Evolutionary conservation across 1,284 basidiomycete species (phyloP), one percentile per base, ranked within the genome.

Genomic region (Microbotryomycetes sp.): DNA sequence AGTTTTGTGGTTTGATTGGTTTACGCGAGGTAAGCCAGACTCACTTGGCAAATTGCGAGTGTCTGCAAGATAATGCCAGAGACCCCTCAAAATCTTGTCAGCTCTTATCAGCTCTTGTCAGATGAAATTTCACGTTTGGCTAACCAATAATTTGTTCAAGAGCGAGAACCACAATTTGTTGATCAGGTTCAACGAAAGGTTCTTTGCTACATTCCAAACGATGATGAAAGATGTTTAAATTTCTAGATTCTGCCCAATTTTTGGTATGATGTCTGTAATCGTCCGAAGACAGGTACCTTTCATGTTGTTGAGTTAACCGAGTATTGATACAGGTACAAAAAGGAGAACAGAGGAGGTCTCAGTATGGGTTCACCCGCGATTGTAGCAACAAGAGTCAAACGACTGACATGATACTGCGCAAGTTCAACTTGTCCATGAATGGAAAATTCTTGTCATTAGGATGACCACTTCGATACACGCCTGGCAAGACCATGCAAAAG

Each of bases 391-490:
- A 46, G 42, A n/a, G 14, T 46, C 6, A 42, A 25, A 5, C 49
- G 49, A 71, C 72, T 60, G 62, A 77, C 72, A 78, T 73, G 56
- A 78, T 75, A 12, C 71, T 72, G 60, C 69, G 69, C 22, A 78
- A 62, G 3, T 70, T 69, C n/a, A 78, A 68, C 29, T 71, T 56
- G 14, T 65, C 65, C 28, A 78, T 71, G 54, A 76, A 77, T 0
- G 74, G 59, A 56, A 74, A 75, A 68, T 77, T 77, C 65, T 74
- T 73, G 56, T 66, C 67, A 60, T 77, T 77, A 3, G 77, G 77
- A 65, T 77, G 76, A 0, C 77, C 77, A 6, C 71, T 74, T 14
- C 69, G 66, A 48, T 63, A 65, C 23, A 63, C 59, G 47, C 66
- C 62, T 4, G 58, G 58, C 2, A 65, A 36, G 25, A 68, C 54